Evolutionary conservation across 768 basidiomycete genomes (phyloP).

Genomic region (Pulveroboletus sp.): DNA sequence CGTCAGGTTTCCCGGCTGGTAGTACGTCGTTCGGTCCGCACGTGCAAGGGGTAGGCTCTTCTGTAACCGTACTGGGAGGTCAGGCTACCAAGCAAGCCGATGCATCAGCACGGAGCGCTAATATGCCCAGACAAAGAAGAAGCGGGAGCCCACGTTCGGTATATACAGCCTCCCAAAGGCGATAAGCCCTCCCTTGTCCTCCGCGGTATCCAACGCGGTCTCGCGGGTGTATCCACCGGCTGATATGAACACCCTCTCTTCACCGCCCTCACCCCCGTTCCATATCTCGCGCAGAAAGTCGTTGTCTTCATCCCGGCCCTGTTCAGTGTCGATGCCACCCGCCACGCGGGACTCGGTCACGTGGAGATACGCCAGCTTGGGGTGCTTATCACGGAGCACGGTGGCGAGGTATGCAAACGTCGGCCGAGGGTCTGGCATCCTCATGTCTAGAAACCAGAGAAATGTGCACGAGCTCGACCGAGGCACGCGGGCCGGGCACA

Average conservation of each 20-base stretch:
- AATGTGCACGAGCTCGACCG: not conserved
- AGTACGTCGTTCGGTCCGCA: conserved; percentile 20
- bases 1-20: conserved; percentile 20
- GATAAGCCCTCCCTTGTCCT: conserved; percentile 19
- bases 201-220: conserved; percentile 34
- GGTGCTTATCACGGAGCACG: conserved; percentile 31
- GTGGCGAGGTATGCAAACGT: conserved; percentile 49
- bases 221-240: conserved; percentile 44
- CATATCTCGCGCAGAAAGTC: conserved; percentile 46
- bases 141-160: conserved; percentile 31
- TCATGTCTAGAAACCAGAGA: conserved; percentile 37
- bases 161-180: conserved; percentile 37
- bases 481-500: not conserved
- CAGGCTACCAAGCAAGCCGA: conserved; percentile 17
- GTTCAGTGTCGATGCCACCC: not conserved
- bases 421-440: conserved; percentile 50
- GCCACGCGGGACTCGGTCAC: conserved; percentile 37
- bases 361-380: conserved; percentile 49
- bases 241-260: conserved; percentile 33
- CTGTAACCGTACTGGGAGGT: conserved; percentile 29
- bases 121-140: not conserved
- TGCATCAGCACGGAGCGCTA: not conserved
- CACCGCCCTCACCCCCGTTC: conserved; percentile 25
- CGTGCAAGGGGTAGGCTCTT: conserved; percentile 17
- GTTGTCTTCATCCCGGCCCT: conserved; percentile 27